Base-by-base conservation (phyloP, 257 asterid genomes). In the Solanum pinnatisectum region DNA sequence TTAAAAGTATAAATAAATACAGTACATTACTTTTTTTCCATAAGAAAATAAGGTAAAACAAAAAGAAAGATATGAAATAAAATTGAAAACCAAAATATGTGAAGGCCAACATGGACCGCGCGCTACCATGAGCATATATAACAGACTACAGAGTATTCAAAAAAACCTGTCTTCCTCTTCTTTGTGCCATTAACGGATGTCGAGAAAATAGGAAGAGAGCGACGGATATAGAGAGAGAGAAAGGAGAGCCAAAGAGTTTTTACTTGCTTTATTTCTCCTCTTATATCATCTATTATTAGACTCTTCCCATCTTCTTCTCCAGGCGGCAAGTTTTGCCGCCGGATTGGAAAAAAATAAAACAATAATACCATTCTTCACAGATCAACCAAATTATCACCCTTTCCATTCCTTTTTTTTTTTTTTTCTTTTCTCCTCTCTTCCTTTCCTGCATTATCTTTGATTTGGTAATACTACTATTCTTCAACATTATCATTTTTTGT, bases 281-380 rank as follows among this genome's bases (percentile, higher is more conserved):
- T 9, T 81, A 49, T 30, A 49, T 16, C 37, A 46, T 81, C 0
- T 49, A 30, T 49, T 82, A 82, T 82, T 82, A 82, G 20, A 49
- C 32, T 23, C 59, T 49, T 71, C 40, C 27, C 79, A 68, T 83
- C 11, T 10, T 83, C 86, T 70, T 49, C 23, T 33, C 65, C 83
- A 63, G 78, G 86, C 86, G 86, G 86, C 86, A 82, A 7, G 20
- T 32, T 27, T 82, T 82, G 86, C 86, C 86, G 86, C 86, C 86
- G 71, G 86, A 49, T 7, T 30, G 39, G 23, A 32, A 11, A 39
- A 76, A 20, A 74, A 74, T 8, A 76, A 40, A 16, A 4, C 7
- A 33, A 35, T 22, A 4, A 4, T 73, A 36, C 30, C 46, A 73
- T 74, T 74, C 49, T 74, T 74, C 84, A 72, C 22, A 22, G 52